Base-by-base conservation (phyloP, 176 grass and related monocot species). In the Triticum turgidum region DNA sequence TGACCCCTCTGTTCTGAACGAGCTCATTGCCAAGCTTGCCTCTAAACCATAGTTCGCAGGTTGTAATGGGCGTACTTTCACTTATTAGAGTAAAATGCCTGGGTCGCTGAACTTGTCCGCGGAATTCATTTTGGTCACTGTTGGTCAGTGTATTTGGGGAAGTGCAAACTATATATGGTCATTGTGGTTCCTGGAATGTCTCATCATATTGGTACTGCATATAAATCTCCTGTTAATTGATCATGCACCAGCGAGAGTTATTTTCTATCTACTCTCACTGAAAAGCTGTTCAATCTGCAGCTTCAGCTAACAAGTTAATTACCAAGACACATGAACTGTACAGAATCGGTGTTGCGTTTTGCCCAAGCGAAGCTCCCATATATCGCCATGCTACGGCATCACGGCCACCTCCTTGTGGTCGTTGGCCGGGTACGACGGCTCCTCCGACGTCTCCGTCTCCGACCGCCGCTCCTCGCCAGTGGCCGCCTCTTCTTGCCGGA, bases 321-420 rank as follows among this genome's bases (percentile, higher is more conserved):
- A 52, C 49, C 49, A 52, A 52, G 1, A 41, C 49, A 52, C 49
- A 59, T 21, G 20, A 34, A 58, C 82, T 89, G 87, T 84, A 89
- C 87, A 89, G 37, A 64, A 73, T 42, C 17, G 56, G 56, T 21
- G 56, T 21, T 51, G 15, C 39, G 38, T 6, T 37, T 9, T 52
- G 5, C 14, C 13, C 76, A 11, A 22, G 44, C 49, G 33, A 10
- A 11, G 37, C 22, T 72, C 70, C 61, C 69, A 22, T 35, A 41
- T 41, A 41, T 41, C 20, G 21, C 4, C 47, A 13, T 21, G 4
- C 63, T 65, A 88, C 3, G 82, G 82, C 90, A 77, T 58, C 32
- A 81, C 49, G 35, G 61, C 61, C 11, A 85, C 74, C 85, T 94
- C 89, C 78, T 89, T 87, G 34, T 86, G 71, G 54, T 86, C 90